Evolutionary conservation across 352 stramenopile genomes (phyloP).

Genomic region (Pythium sp.): DNA sequence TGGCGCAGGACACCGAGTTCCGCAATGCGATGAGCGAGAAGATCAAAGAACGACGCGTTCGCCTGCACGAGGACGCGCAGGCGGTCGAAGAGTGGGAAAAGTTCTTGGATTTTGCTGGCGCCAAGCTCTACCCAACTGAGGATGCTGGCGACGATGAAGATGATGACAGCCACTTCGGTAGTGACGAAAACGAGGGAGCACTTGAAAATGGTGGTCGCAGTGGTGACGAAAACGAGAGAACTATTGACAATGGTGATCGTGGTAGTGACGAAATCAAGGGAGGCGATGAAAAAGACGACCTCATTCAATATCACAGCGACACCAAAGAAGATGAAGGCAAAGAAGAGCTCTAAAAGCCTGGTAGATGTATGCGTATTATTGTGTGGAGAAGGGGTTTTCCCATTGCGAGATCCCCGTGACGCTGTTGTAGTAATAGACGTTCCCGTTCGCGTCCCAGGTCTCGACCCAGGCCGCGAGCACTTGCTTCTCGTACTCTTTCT

Average conservation of each 20-base stretch:
- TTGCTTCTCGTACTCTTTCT: constrained; percentile 32
- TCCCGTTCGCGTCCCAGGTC: constrained; percentile 43
- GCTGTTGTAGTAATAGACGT: constrained; percentile 67
- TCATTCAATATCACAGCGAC: neutral
- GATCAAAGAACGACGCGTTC: constrained; percentile 35
- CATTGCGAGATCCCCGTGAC: constrained; percentile 52
- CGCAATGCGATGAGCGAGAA: constrained; percentile 40
- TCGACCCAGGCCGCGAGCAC: constrained; percentile 40
- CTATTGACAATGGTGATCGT: neutral
- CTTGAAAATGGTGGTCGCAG: neutral
- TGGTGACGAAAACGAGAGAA: neutral
- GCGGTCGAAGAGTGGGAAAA: constrained; percentile 69
- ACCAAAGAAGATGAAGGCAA: no score
- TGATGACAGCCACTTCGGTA: neutral
- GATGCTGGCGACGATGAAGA: constrained; percentile 18
- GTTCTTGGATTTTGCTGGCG: constrained; percentile 57
- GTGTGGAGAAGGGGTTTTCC: constrained; percentile 26
- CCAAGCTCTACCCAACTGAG: constrained; percentile 26
- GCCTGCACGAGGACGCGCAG: constrained; percentile 37
- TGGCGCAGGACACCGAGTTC: constrained; percentile 47
- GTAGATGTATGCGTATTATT: neutral
- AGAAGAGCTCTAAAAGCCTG: neutral
- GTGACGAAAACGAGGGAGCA: neutral
- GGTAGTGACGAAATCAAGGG: neutral
- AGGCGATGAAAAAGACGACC: neutral